Base-by-base conservation (phyloP, 2,329 filamentous ascomycete species). In the Cladorrhinum sp. region DNA sequence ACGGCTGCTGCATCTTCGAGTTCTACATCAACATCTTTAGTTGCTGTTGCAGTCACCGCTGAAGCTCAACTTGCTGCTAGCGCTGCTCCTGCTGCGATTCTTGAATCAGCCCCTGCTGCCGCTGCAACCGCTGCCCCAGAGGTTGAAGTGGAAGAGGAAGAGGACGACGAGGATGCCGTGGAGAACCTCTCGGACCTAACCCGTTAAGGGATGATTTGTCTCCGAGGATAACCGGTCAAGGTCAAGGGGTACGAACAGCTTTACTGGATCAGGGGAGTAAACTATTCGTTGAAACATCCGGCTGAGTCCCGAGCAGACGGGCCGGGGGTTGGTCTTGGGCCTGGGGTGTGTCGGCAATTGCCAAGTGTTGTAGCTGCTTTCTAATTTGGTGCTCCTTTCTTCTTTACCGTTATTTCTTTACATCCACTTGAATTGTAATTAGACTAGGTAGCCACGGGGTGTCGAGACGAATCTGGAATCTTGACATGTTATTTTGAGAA, bases 161-260 rank as follows among this genome's bases (percentile, higher is more conserved):
- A 48, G 53, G 53, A 27, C 49, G 53, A 25, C 22, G 53, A 27
- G 23, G 53, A 56, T 22, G 36, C 13, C 13, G 58, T 59, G 18
- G 62, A 60, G 25, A 64, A 65, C 38, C 61, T 70, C 58, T 62
- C 68, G 1, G 65, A 70, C 51, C 66, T 70, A 57, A 71, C 66
- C 9, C 67, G 67, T 38, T 70, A 60, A 62, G 23, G 27, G 22
- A 53, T 53, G 51, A 53, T 18, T 12, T 55, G 16, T 18, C 6
- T 3, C 16, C 27, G 25, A 5, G 25, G 10, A 4, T 29, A 29
- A 25, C 32, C 23, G 24, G n/a, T n/a, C 36, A 12, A 55, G 29
- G 10, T 55, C n/a, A n/a, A n/a, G n/a, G n/a, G n/a, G n/a, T n/a
- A n/a, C n/a, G n/a, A n/a, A n/a, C n/a, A n/a, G n/a, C n/a, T n/a